Evolutionary conservation across 768 basidiomycete genomes (phyloP).

Genomic region (Saitozyma sp.): DNA sequence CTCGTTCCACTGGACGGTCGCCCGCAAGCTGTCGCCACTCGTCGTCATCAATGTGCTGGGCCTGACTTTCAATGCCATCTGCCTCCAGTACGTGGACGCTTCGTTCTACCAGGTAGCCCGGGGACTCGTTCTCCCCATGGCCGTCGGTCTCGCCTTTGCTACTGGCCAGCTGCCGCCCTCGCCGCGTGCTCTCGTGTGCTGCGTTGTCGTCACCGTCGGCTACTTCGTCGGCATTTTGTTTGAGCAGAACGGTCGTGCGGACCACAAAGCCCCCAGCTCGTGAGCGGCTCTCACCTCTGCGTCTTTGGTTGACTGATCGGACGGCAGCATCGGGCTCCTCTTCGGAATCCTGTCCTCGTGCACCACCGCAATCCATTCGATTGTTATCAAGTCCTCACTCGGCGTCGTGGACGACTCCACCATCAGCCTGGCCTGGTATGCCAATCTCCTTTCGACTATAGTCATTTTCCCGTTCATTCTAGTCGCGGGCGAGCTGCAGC

Average conservation of each 20-base stretch:
- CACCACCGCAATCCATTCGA: slow-evolving; percentile 16
- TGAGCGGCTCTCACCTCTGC: not conserved
- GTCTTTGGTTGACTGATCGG: not conserved
- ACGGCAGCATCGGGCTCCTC: slow-evolving; percentile 9
- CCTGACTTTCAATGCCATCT: slow-evolving; percentile 74
- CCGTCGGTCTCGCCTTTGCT: slow-evolving; percentile 14
- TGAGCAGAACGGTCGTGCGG: slow-evolving; percentile 6
- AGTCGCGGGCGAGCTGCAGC: slow-evolving; percentile 8
- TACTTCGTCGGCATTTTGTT: slow-evolving; percentile 11
- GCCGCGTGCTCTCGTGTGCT: slow-evolving; percentile 7
- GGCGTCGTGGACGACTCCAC: slow-evolving; percentile 15
- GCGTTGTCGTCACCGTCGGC: slow-evolving; percentile 8
- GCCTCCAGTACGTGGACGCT: slow-evolving; percentile 73
- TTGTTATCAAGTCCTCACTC: slow-evolving; percentile 19
- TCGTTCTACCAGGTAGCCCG: slow-evolving; percentile 62
- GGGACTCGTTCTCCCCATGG: slow-evolving; percentile 17
- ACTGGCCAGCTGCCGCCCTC: slow-evolving; percentile 12
- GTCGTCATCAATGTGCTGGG: slow-evolving; percentile 69
- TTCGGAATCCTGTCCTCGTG: slow-evolving; percentile 21
- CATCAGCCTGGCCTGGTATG: slow-evolving; percentile 16
- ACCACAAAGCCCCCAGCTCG: not conserved
- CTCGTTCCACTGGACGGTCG: not conserved
- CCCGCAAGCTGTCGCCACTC: slow-evolving; percentile 52
- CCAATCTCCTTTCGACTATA: slow-evolving; percentile 11
- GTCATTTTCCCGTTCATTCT: slow-evolving; percentile 7